Base-by-base conservation (phyloP, 257 asterid species). In the Parsonsia alboflavescens region DNA sequence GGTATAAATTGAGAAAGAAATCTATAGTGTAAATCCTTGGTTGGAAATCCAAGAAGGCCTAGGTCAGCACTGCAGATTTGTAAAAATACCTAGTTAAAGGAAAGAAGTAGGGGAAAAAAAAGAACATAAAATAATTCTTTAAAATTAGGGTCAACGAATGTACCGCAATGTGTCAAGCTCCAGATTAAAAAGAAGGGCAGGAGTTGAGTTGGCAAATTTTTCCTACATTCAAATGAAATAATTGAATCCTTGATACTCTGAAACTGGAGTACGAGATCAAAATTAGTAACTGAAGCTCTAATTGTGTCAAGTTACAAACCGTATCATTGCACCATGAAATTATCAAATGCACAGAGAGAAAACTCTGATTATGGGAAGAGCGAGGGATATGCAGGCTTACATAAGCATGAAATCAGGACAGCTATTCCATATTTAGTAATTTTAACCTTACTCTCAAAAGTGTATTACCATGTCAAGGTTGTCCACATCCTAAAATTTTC, bases 111-210 rank as follows among this genome's bases (percentile, higher is more conserved):
- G n/a, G n/a, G n/a, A n/a, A n/a, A n/a, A n/a, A n/a, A n/a, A n/a
- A n/a, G n/a, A n/a, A n/a, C n/a, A n/a, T n/a, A n/a, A n/a, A n/a
- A n/a, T n/a, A n/a, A n/a, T n/a, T n/a, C n/a, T n/a, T n/a, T n/a
- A n/a, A n/a, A n/a, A n/a, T n/a, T n/a, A 46, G 52, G 68, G 76
- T 57, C 70, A 72, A 36, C 21, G 59, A 72, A 33, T 7, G 59
- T 82, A 94, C 99, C 99, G 90, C 68, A 94, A 79, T 2, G 98
- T 94, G 84, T 94, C 98, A 26, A 94, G 96, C 78, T 94, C 99
- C 82, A 94, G 89, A 86, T 94, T 94, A 63, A 94, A 94, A 85
- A 94, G 98, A 79, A 94, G 86, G 49, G 91, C 71, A 24, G 99
- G 97, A 58, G 87, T 80, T 59, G 96, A 85, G 58, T 81, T 59